These are phyloP conservation scores for Tolypocladium ovalisporum DNA, from an alignment of 2,329 filamentous ascomycete species.

Conservation along the genomic window DNA sequence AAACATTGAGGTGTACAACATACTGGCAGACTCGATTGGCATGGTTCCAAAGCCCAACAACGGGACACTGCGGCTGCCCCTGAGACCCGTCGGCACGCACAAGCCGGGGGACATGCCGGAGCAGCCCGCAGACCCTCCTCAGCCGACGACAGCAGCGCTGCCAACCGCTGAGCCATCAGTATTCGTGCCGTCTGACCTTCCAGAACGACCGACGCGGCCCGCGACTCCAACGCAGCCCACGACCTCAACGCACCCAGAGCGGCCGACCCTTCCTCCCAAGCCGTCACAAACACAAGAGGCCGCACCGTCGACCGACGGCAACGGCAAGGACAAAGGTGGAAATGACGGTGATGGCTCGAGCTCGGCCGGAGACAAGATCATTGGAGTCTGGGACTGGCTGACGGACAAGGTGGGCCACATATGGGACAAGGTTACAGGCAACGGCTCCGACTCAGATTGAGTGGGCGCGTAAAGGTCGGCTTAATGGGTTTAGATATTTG, in stretches of 20 bases:
- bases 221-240: neutral
- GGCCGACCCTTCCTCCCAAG: conserved; percentile 1
- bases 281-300: conserved; percentile 1
- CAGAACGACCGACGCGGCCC: conserved; percentile 4
- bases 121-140: conserved; percentile 42
- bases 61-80: conserved; percentile 67
- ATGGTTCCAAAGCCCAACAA: conserved; percentile 71
- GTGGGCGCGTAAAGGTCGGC: neutral
- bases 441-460: neutral
- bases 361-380: conserved; percentile 17
- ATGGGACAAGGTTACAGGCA: conserved; percentile 32
- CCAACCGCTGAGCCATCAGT: neutral
- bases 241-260: neutral
- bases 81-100: conserved; percentile 54
- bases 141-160: conserved; percentile 2
- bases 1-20: conserved; percentile 92
- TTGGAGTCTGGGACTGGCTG: conserved; percentile 41
- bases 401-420: conserved; percentile 33
- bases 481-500: neutral
- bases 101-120: conserved; percentile 34
- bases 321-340: conserved; percentile 4
- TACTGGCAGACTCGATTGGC: conserved; percentile 79
- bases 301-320: conserved; percentile 1
- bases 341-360: conserved; percentile 11
- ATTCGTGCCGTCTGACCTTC: conserved; percentile 5